phyloP scores from a whole-genome alignment of 495 filamentous ascomycete genomes.

The Aspergillus nanangensis region DNA sequence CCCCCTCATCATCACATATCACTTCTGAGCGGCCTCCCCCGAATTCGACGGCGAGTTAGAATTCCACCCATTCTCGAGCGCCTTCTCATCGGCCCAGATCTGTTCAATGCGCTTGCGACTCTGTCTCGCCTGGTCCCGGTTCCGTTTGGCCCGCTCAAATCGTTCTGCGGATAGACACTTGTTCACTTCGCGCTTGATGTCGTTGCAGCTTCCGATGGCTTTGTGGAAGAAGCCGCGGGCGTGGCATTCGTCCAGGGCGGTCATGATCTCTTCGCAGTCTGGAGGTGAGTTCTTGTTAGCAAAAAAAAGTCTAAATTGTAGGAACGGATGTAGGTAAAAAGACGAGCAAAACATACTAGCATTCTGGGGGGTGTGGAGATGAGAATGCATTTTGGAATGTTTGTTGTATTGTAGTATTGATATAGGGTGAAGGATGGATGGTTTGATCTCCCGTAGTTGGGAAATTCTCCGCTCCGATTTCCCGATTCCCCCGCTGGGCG shows the following conservation, averaged over 20 bases:
- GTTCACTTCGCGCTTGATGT: constrained; percentile 74
- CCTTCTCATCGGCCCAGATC: constrained; percentile 66
- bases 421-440: background rate
- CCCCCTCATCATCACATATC: background rate
- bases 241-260: constrained; percentile 90
- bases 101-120: constrained; percentile 65
- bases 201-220: constrained; percentile 82
- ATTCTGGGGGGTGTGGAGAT: constrained; percentile 88
- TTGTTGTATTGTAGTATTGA: background rate
- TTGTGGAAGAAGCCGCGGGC: constrained; percentile 87
- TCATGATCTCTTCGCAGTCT: constrained; percentile 95
- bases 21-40: constrained; percentile 12
- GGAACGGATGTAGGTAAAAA: background rate
- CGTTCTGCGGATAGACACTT: constrained; percentile 77
- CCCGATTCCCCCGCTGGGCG: constrained; percentile 16
- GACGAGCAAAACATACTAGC: constrained; percentile 51
- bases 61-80: constrained; percentile 13
- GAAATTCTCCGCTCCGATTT: constrained; percentile 8
- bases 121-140: constrained; percentile 66
- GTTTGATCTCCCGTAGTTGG: background rate
- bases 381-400: constrained; percentile 76
- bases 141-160: constrained; percentile 65
- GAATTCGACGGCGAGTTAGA: constrained; percentile 2
- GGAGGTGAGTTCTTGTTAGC: background rate
- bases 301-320: constrained; percentile 6